Percentiles rank a stretch among this genome's conserved stretches.
Conservation (phyloP, 352 stramenopile genomes). For the Discostella stelligera region DNA sequence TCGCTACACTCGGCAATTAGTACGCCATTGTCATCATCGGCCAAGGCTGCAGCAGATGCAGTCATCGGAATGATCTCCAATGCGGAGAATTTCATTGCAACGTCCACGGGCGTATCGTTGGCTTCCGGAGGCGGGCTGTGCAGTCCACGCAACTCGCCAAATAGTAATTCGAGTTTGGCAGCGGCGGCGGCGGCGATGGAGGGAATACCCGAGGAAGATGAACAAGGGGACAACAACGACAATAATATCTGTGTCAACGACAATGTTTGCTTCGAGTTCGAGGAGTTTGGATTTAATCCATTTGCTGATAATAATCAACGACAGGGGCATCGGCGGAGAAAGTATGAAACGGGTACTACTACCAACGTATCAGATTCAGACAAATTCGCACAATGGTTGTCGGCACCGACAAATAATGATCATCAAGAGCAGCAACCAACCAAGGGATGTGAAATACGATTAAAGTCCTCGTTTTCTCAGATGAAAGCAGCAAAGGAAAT, state of each 20-base stretch:
- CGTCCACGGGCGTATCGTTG: not conserved
- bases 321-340: not conserved
- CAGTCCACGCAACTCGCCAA: constrained; percentile 1
- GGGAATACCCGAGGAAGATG: constrained; percentile 4
- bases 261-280: constrained; percentile 12
- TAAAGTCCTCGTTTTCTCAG: constrained; percentile 34
- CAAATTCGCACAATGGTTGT: not conserved
- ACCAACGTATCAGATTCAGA: not conserved
- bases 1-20: constrained; percentile 2
- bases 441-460: constrained; percentile 34
- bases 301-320: constrained; percentile 6
- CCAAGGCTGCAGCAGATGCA: constrained; percentile 24
- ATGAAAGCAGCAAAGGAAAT: constrained; percentile 15
- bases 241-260: constrained; percentile 6
- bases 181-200: not conserved
- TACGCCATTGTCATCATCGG: constrained; percentile 18
- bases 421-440: not conserved
- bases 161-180: not conserved
- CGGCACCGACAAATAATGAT: not conserved
- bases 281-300: constrained; percentile 39
- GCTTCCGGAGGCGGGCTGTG: not conserved
- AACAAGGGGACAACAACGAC: not conserved
- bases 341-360: not conserved
- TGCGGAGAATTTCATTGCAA: constrained; percentile 9
- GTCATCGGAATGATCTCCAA: constrained; percentile 23